These are phyloP conservation scores for Paraphoma sp. DNA, from an alignment of 2,329 filamentous ascomycete species.

Conservation along the genomic window DNA sequence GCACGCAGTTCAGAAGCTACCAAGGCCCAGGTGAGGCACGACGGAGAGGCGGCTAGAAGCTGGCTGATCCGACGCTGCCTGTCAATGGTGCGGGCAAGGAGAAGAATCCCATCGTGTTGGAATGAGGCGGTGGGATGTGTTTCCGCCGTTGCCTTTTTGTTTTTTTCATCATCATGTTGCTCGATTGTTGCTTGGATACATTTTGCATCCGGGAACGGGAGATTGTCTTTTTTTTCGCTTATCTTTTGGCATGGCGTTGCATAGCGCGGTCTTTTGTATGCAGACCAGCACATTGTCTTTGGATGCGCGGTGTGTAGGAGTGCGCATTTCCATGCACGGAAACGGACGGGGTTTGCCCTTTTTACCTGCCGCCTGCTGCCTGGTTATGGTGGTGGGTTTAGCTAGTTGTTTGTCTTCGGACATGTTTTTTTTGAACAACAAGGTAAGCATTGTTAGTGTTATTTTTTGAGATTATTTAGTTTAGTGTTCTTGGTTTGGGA, in stretches of 20 bases:
- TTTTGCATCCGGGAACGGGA: neutral
- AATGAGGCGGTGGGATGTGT: neutral
- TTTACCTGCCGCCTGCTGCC: too few relatives aligned
- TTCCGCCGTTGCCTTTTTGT: neutral
- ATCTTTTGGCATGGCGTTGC: constrained; percentile 20
- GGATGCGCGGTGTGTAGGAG: neutral
- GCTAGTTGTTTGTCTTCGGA: too few relatives aligned
- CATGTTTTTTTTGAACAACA: too few relatives aligned
- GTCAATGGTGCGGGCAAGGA: neutral
- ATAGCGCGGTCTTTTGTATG: constrained; percentile 13
- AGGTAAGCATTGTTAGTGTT: too few relatives aligned
- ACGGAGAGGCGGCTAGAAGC: constrained; percentile 27
- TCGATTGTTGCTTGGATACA: neutral
- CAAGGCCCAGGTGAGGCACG: constrained; percentile 35
- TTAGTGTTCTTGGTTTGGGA: too few relatives aligned
- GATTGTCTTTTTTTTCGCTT: too few relatives aligned
- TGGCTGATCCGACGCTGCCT: neutral
- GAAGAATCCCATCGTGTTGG: neutral
- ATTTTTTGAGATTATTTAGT: too few relatives aligned
- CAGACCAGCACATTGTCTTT: neutral
- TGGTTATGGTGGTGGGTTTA: too few relatives aligned
- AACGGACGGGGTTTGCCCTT: neutral
- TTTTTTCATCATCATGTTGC: neutral
- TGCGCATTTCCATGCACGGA: too few relatives aligned
- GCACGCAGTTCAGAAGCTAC: constrained; percentile 43